Conservation (phyloP, 225 moss, liverwort and hornwort genomes). For the Climacium dendroides region DNA sequence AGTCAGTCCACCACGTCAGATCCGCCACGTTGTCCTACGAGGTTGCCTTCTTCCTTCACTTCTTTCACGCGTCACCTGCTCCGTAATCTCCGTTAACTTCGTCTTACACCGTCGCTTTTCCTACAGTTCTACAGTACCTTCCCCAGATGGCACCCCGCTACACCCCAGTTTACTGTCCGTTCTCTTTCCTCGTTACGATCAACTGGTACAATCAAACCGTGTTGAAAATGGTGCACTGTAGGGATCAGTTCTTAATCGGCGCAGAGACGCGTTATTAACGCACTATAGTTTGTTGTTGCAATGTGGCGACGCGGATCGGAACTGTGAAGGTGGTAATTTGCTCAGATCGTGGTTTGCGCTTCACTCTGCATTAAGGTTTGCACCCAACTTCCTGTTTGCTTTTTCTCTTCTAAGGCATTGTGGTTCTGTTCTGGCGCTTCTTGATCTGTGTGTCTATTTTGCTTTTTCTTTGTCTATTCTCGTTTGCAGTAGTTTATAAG, state of each 20-base stretch:
- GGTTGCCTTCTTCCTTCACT: not conserved
- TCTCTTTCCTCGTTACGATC: not conserved
- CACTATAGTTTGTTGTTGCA: not conserved
- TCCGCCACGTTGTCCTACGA: not conserved
- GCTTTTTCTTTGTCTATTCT: not conserved
- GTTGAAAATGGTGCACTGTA: not conserved
- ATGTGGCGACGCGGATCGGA: not conserved
- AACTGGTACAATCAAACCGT: not conserved
- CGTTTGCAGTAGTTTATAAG: not conserved
- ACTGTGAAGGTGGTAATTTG: not conserved
- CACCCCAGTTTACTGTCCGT: no score
- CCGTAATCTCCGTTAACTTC: not conserved
- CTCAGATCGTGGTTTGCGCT: not conserved
- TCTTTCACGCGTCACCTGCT: not conserved
- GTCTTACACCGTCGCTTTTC: not conserved
- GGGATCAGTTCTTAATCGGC: not conserved
- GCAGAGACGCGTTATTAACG: not conserved
- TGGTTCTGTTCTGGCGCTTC: not conserved
- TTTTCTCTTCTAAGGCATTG: not conserved
- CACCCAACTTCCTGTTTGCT: not conserved
- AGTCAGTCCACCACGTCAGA: not conserved
- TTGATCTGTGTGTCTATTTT: not conserved
- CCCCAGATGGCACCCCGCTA: not conserved
- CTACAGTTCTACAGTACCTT: not conserved
- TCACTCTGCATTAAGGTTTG: not conserved